Evolutionary conservation across 2,329 filamentous ascomycete species (phyloP).

Genomic region (Apiospora pterosperma): DNA sequence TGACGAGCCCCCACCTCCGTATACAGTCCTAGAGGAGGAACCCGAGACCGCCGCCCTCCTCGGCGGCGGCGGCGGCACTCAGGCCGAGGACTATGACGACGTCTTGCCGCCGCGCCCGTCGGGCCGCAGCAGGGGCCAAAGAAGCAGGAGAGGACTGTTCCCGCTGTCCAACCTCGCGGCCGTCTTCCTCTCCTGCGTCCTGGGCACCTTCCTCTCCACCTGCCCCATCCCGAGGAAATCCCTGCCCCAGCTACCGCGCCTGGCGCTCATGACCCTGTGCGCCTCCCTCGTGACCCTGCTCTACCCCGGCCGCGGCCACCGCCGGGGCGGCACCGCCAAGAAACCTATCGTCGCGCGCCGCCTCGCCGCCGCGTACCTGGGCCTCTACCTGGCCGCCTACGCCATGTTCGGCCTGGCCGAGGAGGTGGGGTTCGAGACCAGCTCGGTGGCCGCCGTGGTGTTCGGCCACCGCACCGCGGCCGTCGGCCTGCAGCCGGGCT

Average conservation of each 20-base stretch:
- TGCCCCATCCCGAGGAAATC: neutral
- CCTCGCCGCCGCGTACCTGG: neutral
- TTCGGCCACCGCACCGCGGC: neutral
- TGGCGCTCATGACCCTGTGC: neutral
- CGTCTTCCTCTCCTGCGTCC: neutral
- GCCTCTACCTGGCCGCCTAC: neutral
- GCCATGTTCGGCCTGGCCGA: conserved; percentile 1
- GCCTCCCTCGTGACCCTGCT: neutral
- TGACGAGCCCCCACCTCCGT: neutral
- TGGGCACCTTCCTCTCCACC: neutral
- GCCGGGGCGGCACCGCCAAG: neutral
- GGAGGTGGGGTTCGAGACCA: conserved; percentile 1
- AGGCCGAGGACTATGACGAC: neutral
- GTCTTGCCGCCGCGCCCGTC: neutral
- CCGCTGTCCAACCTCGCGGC: neutral
- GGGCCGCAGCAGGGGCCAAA: neutral
- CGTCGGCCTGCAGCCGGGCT: neutral
- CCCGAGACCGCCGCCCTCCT: neutral
- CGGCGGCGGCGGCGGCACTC: neutral
- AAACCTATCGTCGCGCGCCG: neutral
- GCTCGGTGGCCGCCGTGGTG: neutral
- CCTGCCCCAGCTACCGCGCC: neutral
- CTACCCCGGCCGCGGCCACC: neutral
- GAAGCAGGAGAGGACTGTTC: neutral
- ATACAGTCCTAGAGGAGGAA: neutral